These are phyloP conservation scores for Diutina mesorugosa DNA, from an alignment of 1,139 yeast genomes.

Conservation along the genomic window DNA sequence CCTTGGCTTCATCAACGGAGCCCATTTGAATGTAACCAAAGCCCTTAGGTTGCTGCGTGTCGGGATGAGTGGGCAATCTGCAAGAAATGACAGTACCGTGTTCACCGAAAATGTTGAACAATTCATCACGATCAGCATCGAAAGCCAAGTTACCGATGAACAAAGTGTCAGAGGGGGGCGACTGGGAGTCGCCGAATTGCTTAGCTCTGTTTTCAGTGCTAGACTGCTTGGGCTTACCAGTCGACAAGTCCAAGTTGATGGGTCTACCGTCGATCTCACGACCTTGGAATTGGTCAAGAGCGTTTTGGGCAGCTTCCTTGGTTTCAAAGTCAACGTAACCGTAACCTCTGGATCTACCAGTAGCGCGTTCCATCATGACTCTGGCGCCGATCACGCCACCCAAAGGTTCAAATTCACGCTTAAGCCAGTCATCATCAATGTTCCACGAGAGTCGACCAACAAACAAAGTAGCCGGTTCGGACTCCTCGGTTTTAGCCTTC, in stretches of 20 bases:
- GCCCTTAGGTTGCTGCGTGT: conserved; percentile 97
- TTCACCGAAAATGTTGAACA: conserved; percentile 60
- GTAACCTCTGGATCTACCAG: conserved; percentile 94
- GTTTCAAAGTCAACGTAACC: conserved; percentile 92
- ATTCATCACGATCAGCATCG: conserved; percentile 68
- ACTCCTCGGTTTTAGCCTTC: conserved; percentile 20
- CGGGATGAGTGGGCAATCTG: conserved; percentile 96
- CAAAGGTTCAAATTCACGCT: conserved; percentile 67
- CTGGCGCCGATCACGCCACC: conserved; percentile 84
- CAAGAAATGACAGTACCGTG: conserved; percentile 77
- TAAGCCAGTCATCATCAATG: conserved; percentile 89
- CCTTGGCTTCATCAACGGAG: conserved; percentile 78
- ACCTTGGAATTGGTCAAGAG: conserved; percentile 81
- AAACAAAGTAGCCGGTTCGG: conserved; percentile 77
- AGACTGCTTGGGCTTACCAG: conserved; percentile 46
- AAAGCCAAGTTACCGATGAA: conserved; percentile 93
- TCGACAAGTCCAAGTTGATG: conserved; percentile 84
- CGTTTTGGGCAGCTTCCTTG: conserved; percentile 72
- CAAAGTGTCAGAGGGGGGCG: conserved; percentile 88
- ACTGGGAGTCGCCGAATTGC: conserved; percentile 79
- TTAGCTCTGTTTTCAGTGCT: conserved; percentile 50
- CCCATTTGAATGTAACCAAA: conserved; percentile 94
- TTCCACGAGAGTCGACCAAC: conserved; percentile 98
- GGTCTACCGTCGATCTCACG: conserved; percentile 95
- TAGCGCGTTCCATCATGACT: conserved; percentile 84